phyloP scores from a whole-genome alignment of 441 rosid species.

The Syzygium malaccense region DNA sequence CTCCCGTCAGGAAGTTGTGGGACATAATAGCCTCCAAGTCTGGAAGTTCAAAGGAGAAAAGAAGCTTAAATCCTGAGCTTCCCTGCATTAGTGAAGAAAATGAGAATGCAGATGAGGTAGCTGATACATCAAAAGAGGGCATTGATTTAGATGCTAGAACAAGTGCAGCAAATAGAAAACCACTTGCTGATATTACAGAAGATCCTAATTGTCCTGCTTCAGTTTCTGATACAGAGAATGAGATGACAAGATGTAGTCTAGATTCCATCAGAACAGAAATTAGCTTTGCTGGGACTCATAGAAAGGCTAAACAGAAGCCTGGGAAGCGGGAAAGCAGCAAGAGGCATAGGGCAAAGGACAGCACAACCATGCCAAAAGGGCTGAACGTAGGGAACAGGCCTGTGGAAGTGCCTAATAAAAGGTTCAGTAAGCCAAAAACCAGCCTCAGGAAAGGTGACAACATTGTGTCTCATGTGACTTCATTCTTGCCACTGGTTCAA shows the following conservation, averaged over 20 bases:
- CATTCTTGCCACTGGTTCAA: conserved; percentile 81
- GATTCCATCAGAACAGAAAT: conserved; percentile 54
- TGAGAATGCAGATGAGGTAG: conserved; percentile 48
- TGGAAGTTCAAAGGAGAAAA: conserved; percentile 62
- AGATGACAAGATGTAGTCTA: conserved; percentile 43
- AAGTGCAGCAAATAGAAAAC: conserved; percentile 40
- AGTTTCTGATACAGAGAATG: conserved; percentile 36
- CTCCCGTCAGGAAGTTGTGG: conserved; percentile 76
- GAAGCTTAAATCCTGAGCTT: conserved; percentile 68
- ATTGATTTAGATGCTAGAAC: conserved; percentile 19
- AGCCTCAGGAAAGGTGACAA: conserved; percentile 44
- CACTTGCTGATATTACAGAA: conserved; percentile 50
- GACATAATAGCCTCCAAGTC: conserved; percentile 52
- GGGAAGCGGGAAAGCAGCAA: conserved; percentile 30
- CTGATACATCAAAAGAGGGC: conserved; percentile 31
- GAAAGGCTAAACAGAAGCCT: conserved; percentile 32
- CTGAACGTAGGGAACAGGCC: conserved; percentile 25
- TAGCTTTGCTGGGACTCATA: conserved; percentile 40
- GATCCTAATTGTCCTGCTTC: conserved; percentile 33
- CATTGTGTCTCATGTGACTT: conserved; percentile 70
- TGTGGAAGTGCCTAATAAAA: conserved; percentile 33
- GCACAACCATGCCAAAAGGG: conserved; percentile 15
- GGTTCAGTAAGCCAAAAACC: conserved; percentile 48
- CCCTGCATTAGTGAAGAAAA: conserved; percentile 84
- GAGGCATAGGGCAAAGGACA: conserved; percentile 48